phyloP scores from a whole-genome alignment of 2,329 filamentous ascomycete species.

The Aspergillus sp. region DNA sequence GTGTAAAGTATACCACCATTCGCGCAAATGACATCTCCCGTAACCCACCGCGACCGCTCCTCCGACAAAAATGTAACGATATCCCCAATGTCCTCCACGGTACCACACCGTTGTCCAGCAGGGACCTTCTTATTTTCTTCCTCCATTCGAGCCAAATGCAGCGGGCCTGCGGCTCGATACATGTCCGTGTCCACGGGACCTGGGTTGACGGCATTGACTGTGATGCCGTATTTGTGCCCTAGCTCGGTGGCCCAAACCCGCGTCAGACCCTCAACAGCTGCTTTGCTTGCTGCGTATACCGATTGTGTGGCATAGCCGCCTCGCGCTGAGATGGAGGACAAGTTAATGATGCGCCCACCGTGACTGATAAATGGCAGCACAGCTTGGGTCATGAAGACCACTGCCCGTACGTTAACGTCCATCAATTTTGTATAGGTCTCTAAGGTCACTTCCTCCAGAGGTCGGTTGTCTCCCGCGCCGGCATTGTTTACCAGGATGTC shows the following conservation, averaged over 20 bases:
- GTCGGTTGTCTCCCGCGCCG: slow-evolving; percentile 26
- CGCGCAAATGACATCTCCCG: slow-evolving; percentile 28
- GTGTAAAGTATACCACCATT: slow-evolving; percentile 27
- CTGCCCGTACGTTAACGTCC: slow-evolving; percentile 25
- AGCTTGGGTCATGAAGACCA: slow-evolving; percentile 31
- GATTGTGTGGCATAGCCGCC: slow-evolving; percentile 45
- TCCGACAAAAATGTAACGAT: slow-evolving; percentile 26
- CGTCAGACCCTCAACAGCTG: slow-evolving; percentile 66
- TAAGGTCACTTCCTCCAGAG: slow-evolving; percentile 24
- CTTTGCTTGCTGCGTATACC: slow-evolving; percentile 67
- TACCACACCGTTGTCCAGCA: slow-evolving; percentile 25
- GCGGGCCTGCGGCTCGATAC: slow-evolving; percentile 21
- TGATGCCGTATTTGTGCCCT: slow-evolving; percentile 33
- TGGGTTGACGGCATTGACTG: slow-evolving; percentile 36
- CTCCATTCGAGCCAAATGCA: slow-evolving; percentile 23
- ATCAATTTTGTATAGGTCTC: slow-evolving; percentile 23
- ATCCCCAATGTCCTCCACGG: slow-evolving; percentile 27
- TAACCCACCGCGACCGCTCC: slow-evolving; percentile 27
- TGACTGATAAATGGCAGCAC: slow-evolving; percentile 19
- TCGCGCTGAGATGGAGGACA: slow-evolving; percentile 25
- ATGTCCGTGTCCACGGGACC: slow-evolving; percentile 33
- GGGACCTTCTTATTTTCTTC: slow-evolving; percentile 25
- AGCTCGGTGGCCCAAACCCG: slow-evolving; percentile 57
- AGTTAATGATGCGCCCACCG: slow-evolving; percentile 27
- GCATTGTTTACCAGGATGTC: slow-evolving; percentile 34